Base-by-base conservation (phyloP, 2,329 filamentous ascomycete genomes). In the Ilyonectria mors-panacis region DNA sequence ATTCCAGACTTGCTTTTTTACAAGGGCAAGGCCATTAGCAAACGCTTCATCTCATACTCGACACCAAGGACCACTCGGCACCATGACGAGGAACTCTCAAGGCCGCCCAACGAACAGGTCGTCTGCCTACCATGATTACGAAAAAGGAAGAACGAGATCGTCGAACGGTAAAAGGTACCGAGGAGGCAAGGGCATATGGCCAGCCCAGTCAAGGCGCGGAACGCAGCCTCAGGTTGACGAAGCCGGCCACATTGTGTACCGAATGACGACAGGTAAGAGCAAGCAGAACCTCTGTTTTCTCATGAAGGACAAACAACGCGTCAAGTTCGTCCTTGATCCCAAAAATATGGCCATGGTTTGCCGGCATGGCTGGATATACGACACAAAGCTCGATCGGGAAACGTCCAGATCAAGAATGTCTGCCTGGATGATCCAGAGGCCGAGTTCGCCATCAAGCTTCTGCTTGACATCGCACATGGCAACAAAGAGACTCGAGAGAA, bases 391-490 rank as follows among this genome's bases (percentile, higher is more conserved):
- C 28, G 30, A 10, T 17, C n/a, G 2, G 45, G 30, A 12, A 15
- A 4, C 12, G 7, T 51, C 17, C n/a, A 17, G 9, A 26, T 59
- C 7, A n/a, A 10, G 4, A 42, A 59, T 39, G 30, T 59, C 12
- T 35, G 15, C 21, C 23, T 59, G 12, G 10, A 42, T 13, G 50
- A 65, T 1, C 23, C n/a, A 13, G 51, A 67, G 19, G 50, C 30
- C 19, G 21, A 51, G 13, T 55, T 48, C 48, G 71, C 47, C 42
- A 50, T 74, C 2, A 10, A 23, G 9, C 44, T 60, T 1, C 35
- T 74, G 3, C 26, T 69, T 4, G 55, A 65, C 4, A 45, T 70
- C 6, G 37, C 62, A 2, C 62, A 70, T 17, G 62, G 70, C 7
- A 42, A 66, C 4, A 3, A 35, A 6, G n/a, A 37, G 3, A 15